These are phyloP conservation scores for Colletotrichum karsti DNA, from an alignment of 2,329 filamentous ascomycete species.

Conservation along the genomic window DNA sequence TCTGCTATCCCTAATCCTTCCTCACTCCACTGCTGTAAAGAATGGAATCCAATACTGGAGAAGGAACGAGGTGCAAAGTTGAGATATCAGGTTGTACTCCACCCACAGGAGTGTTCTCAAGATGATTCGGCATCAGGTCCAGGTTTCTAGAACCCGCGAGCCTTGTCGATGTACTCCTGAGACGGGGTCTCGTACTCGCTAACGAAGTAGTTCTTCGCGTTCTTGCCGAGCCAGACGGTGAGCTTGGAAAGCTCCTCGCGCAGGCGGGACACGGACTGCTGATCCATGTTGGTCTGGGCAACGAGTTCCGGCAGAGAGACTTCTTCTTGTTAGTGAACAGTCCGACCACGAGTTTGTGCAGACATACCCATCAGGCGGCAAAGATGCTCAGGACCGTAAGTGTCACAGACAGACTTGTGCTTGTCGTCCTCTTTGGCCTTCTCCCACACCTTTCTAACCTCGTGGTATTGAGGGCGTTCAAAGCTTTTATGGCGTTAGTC, in stretches of 20 bases:
- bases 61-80: no score
- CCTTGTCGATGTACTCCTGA: slow-evolving; percentile 77
- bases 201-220: slow-evolving; percentile 81
- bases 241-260: slow-evolving; percentile 90
- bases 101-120: background rate
- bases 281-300: slow-evolving; percentile 97
- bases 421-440: slow-evolving; percentile 68
- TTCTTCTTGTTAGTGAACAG: slow-evolving; percentile 45
- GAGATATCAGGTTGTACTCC: no score
- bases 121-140: background rate
- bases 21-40: no score
- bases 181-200: slow-evolving; percentile 78
- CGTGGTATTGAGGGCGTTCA: slow-evolving; percentile 87
- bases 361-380: slow-evolving; percentile 84
- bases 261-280: slow-evolving; percentile 86
- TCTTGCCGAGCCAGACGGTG: slow-evolving; percentile 83
- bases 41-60: no score
- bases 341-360: background rate
- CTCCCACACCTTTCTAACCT: slow-evolving; percentile 77
- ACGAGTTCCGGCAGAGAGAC: slow-evolving; percentile 92
- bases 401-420: slow-evolving; percentile 78
- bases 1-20: background rate
- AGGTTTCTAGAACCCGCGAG: slow-evolving; percentile 50
- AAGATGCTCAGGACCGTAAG: slow-evolving; percentile 94
- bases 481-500: slow-evolving; percentile 64